phyloP scores from a whole-genome alignment of 306 rosid genomes.

The Trifolium pratense region DNA sequence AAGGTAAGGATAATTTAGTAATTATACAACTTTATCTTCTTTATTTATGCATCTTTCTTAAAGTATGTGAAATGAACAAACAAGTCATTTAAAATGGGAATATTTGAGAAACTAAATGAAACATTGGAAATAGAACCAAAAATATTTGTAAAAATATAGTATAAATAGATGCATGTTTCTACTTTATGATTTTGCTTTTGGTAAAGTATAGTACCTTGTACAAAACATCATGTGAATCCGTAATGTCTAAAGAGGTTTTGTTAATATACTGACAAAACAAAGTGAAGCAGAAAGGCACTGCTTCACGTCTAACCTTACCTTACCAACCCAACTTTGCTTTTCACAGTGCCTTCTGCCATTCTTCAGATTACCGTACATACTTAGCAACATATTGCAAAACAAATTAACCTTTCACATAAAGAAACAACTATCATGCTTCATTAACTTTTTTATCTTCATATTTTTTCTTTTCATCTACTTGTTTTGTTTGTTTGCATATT shows the following conservation, averaged over 20 bases:
- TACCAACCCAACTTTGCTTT: slow-evolving; percentile 55
- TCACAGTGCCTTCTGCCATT: slow-evolving; percentile 48
- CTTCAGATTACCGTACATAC: slow-evolving; percentile 34
- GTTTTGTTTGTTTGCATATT: background rate
- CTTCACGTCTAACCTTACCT: slow-evolving; percentile 53
- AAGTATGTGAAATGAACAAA: too few relatives aligned
- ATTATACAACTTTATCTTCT: too few relatives aligned
- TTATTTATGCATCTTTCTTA: too few relatives aligned
- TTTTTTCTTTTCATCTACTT: background rate
- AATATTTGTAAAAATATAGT: background rate
- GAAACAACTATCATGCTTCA: slow-evolving; percentile 20
- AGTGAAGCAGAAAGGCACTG: slow-evolving; percentile 56
- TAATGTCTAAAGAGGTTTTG: slow-evolving; percentile 42
- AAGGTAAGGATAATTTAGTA: too few relatives aligned
- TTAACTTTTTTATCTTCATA: background rate
- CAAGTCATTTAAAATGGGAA: too few relatives aligned
- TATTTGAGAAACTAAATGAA: slow-evolving; percentile 14
- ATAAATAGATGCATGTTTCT: background rate
- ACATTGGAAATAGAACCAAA: slow-evolving; percentile 5
- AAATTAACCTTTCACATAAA: slow-evolving; percentile 39
- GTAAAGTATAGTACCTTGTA: slow-evolving; percentile 39
- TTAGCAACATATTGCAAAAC: slow-evolving; percentile 42
- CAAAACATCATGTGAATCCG: slow-evolving; percentile 47
- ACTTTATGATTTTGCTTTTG: slow-evolving; percentile 14
- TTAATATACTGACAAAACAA: slow-evolving; percentile 51